A percentile compares a stretch with the other conserved stretches of the same genome.
These are phyloP conservation scores for Kwoniella mangroviensis DNA, from an alignment of 768 basidiomycete genomes.

Conservation along the genomic window DNA sequence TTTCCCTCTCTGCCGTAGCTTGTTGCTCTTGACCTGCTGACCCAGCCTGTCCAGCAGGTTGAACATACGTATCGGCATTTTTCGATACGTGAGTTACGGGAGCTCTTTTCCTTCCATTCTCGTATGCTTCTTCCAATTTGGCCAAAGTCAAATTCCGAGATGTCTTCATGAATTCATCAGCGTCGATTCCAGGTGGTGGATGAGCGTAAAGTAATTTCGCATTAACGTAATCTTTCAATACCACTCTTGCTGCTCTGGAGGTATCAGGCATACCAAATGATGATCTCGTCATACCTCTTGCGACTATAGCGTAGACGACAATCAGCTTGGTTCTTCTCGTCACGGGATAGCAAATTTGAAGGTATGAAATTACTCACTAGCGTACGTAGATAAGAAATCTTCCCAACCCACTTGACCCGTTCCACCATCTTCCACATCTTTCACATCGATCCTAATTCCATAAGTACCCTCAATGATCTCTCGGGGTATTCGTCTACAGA, in stretches of 20 bases:
- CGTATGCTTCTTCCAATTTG: constrained; percentile 61
- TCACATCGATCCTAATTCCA: constrained; percentile 74
- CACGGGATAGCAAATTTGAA: not conserved
- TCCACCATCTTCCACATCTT: constrained; percentile 78
- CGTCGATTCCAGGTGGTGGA: constrained; percentile 70
- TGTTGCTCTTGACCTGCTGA: constrained; percentile 39
- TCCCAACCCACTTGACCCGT: constrained; percentile 69
- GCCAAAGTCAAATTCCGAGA: constrained; percentile 67
- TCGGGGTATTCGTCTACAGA: constrained; percentile 77
- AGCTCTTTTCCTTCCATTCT: constrained; percentile 78
- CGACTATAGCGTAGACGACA: constrained; percentile 65
- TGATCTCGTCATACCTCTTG: constrained; percentile 85
- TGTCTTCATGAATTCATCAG: constrained; percentile 74
- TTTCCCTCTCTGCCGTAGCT: constrained; percentile 46
- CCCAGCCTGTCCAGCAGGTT: constrained; percentile 47
- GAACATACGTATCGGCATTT: constrained; percentile 79
- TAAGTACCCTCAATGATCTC: constrained; percentile 87
- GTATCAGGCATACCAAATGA: constrained; percentile 98
- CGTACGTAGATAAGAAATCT: constrained; percentile 83
- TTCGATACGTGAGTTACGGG: constrained; percentile 84
- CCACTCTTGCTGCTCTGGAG: constrained; percentile 84
- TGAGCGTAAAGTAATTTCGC: constrained; percentile 90
- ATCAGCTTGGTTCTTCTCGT: not conserved
- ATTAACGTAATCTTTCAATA: constrained; percentile 96
- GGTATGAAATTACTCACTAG: constrained; percentile 68